These are phyloP conservation scores for Terana coerulea DNA, from an alignment of 768 basidiomycete species.

Conservation along the genomic window DNA sequence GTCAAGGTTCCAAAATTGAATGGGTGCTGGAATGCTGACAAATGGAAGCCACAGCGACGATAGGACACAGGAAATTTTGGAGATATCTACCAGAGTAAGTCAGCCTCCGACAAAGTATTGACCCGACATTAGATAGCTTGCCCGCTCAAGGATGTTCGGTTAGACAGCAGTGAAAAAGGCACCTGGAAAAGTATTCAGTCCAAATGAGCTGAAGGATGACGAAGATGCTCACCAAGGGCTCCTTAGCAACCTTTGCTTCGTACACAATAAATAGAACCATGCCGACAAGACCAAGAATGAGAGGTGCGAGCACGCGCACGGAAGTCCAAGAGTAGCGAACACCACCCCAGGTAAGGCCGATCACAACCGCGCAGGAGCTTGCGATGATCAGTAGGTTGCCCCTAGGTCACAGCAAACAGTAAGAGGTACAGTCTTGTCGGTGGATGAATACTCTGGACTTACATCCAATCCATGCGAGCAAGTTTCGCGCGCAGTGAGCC, in stretches of 20 bases:
- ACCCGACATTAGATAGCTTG: not conserved
- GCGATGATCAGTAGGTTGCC: conserved; percentile 32
- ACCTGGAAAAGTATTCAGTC: conserved; percentile 9
- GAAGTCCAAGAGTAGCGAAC: conserved; percentile 35
- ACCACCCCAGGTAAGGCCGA: conserved; percentile 42
- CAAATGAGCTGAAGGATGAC: not conserved
- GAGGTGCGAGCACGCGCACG: conserved; percentile 35
- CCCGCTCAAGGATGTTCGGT: conserved; percentile 28
- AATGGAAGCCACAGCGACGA: conserved; percentile 13
- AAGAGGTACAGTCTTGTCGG: not conserved
- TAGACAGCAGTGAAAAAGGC: conserved; percentile 25
- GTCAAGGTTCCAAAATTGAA: not conserved
- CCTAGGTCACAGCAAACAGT: conserved; percentile 14
- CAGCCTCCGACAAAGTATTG: not conserved
- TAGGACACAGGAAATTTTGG: conserved; percentile 21
- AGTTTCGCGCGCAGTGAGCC: conserved; percentile 28
- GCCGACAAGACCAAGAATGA: conserved; percentile 34
- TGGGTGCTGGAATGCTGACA: conserved; percentile 17
- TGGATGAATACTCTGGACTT: conserved; percentile 9
- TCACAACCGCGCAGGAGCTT: conserved; percentile 25
- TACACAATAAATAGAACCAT: conserved; percentile 21
- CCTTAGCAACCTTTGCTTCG: conserved; percentile 2
- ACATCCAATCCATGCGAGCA: conserved; percentile 34
- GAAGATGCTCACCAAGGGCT: not conserved
- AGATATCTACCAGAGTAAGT: conserved; percentile 19